Conservation (phyloP, 202 grass and related monocot species). For the Panicum hallii region DNA sequence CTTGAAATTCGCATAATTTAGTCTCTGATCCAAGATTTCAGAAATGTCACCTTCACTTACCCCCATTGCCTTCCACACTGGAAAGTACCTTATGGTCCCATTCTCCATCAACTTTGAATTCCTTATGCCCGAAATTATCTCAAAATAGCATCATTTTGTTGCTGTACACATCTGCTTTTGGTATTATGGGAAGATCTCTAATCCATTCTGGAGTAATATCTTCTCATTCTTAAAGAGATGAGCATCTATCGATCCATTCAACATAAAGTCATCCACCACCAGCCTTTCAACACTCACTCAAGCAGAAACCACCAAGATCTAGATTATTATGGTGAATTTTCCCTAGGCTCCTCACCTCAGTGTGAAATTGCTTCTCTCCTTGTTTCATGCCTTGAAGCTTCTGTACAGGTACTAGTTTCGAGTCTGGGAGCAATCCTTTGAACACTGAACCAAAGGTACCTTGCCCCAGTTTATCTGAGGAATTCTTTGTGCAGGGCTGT, state of each 20-base stretch:
- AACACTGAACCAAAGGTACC: conserved; percentile 53
- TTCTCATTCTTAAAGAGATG: conserved; percentile 49
- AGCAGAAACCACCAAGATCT: conserved; percentile 40
- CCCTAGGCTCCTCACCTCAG: conserved; percentile 47
- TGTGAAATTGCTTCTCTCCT: conserved; percentile 53
- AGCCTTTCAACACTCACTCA: not conserved
- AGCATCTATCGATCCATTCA: conserved; percentile 42
- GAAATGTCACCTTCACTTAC: conserved; percentile 17
- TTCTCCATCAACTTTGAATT: conserved; percentile 32
- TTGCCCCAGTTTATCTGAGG: conserved; percentile 46
- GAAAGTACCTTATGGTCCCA: not conserved
- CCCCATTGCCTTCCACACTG: conserved; percentile 1
- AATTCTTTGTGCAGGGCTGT: conserved; percentile 43
- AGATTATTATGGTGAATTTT: conserved; percentile 45
- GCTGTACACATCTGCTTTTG: conserved; percentile 52
- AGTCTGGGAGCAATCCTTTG: conserved; percentile 42
- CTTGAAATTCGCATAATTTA: conserved; percentile 22
- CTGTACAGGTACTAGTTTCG: conserved; percentile 41
- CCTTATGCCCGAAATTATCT: conserved; percentile 39
- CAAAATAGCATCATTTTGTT: conserved; percentile 54
- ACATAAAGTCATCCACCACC: no score
- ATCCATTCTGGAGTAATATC: conserved; percentile 55
- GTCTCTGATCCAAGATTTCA: conserved; percentile 33
- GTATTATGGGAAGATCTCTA: conserved; percentile 26
- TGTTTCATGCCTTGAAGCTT: conserved; percentile 46